phyloP scores from a whole-genome alignment of 169 alveolate species.

The Miamiensis avidus region DNA sequence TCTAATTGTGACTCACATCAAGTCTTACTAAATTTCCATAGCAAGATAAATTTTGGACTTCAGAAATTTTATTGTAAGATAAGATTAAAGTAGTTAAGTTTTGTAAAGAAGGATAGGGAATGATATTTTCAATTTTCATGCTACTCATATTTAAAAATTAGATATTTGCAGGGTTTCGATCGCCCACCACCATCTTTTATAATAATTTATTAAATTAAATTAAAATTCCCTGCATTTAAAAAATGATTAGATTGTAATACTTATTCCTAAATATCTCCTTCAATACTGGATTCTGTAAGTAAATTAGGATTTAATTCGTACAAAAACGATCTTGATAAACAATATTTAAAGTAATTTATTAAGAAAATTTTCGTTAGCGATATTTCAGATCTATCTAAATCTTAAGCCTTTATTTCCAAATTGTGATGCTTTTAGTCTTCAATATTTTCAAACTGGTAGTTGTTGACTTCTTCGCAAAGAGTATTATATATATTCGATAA shows the following conservation, averaged over 20 bases:
- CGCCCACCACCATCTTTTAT: constrained; percentile 17
- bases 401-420: constrained; percentile 50
- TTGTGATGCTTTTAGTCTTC: constrained; percentile 43
- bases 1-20: constrained; percentile 77
- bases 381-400: constrained; percentile 64
- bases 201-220: constrained; percentile 22
- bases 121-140: constrained; percentile 61
- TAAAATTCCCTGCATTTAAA: background rate
- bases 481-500: constrained; percentile 45
- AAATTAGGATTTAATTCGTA: constrained; percentile 48
- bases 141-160: constrained; percentile 52
- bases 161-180: constrained; percentile 32
- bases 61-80: constrained; percentile 70
- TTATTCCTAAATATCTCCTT: constrained; percentile 33
- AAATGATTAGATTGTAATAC: constrained; percentile 27
- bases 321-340: constrained; percentile 45
- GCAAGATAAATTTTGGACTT: constrained; percentile 63
- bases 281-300: constrained; percentile 33
- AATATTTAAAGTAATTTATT: constrained; percentile 49
- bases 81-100: constrained; percentile 68
- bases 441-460: constrained; percentile 45
- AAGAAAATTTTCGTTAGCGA: constrained; percentile 51
- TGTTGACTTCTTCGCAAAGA: constrained; percentile 48
- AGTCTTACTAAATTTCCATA: constrained; percentile 54
- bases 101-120: constrained; percentile 43